Conservation (phyloP, 2,329 filamentous ascomycete species). For the Scytalidium sp. region DNA sequence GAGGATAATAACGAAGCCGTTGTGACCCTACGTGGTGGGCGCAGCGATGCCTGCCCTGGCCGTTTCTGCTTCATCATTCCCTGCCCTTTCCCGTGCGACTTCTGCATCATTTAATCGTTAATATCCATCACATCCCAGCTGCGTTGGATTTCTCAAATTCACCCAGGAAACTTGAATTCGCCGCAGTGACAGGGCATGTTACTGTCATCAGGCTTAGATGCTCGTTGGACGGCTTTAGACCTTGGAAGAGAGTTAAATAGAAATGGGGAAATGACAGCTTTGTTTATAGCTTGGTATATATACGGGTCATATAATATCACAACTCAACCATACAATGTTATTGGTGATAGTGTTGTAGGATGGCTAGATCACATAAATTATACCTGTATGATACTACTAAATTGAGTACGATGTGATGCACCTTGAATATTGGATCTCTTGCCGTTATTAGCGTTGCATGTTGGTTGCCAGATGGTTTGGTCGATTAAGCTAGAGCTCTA, state of each 20-base stretch:
- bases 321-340: no score
- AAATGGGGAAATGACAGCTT: no score
- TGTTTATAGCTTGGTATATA: no score
- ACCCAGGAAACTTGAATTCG: not conserved
- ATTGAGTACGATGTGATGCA: no score
- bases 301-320: no score
- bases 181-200: not conserved
- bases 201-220: not conserved
- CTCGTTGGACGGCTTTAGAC: not conserved
- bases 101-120: slow-evolving; percentile 17
- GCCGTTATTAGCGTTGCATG: no score
- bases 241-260: not conserved
- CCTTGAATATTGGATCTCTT: no score
- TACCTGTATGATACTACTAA: no score
- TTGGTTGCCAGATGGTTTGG: no score
- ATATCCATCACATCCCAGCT: slow-evolving; percentile 7
- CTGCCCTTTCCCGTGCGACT: slow-evolving; percentile 28
- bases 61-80: slow-evolving; percentile 37
- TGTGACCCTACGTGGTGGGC: slow-evolving; percentile 31
- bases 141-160: not conserved
- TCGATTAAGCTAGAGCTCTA: no score
- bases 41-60: slow-evolving; percentile 27
- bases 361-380: no score
- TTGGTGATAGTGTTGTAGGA: no score
- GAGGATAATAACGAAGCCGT: not conserved